Percentiles rank a stretch among this genome's conserved stretches.
These are phyloP conservation scores for Fusarium sororula DNA, from an alignment of 2,329 filamentous ascomycete species.

Conservation along the genomic window DNA sequence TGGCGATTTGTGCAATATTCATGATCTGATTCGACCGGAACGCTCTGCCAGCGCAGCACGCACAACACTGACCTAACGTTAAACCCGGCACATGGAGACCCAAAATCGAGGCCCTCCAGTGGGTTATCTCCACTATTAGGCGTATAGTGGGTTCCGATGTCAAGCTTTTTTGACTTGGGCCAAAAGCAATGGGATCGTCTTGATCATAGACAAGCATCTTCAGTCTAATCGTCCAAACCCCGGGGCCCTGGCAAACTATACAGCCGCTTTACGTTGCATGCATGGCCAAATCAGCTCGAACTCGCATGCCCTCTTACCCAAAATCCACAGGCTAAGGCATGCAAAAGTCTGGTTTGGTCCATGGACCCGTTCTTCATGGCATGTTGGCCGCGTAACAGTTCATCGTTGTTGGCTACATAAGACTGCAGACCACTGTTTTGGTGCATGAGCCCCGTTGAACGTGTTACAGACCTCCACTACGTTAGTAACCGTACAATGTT, in stretches of 20 bases:
- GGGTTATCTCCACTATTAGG: constrained; percentile 21
- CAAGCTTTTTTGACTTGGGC: constrained; percentile 18
- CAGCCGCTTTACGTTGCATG: constrained; percentile 25
- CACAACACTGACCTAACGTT: constrained; percentile 4
- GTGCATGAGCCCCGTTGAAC: constrained; percentile 8
- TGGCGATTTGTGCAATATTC: neutral
- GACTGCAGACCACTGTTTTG: constrained; percentile 23
- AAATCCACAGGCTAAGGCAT: constrained; percentile 19
- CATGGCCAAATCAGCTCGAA: constrained; percentile 15
- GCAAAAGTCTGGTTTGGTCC: constrained; percentile 21
- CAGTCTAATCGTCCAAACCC: neutral
- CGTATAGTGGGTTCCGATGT: neutral
- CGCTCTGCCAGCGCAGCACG: neutral
- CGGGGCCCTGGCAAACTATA: neutral
- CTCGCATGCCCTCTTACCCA: constrained; percentile 21
- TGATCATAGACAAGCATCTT: neutral
- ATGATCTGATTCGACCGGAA: constrained; percentile 23
- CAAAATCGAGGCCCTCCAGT: constrained; percentile 31
- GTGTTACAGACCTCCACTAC: constrained; percentile 13
- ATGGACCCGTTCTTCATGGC: constrained; percentile 5
- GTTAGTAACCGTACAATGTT: constrained; percentile 3
- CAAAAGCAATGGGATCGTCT: constrained; percentile 10
- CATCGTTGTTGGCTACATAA: constrained; percentile 18
- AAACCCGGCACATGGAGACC: neutral
- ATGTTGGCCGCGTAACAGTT: constrained; percentile 26